These are phyloP conservation scores for Miamiensis avidus DNA, from an alignment of 169 alveolate genomes.

Conservation along the genomic window DNA sequence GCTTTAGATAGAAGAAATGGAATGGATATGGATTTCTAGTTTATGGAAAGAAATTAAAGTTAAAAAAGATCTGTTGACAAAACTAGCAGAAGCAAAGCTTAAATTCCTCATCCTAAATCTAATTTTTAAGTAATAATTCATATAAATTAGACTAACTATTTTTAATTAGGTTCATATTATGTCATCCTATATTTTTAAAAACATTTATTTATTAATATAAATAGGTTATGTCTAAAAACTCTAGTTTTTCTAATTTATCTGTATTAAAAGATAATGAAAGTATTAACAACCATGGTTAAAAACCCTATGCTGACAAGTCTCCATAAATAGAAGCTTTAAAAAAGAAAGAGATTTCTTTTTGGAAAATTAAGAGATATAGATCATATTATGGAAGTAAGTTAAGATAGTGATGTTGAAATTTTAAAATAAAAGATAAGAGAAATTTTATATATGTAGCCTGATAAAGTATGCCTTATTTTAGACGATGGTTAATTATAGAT, in stretches of 20 bases:
- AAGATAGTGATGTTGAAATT: conserved; percentile 15
- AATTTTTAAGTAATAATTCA: not conserved
- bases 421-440: conserved; percentile 4
- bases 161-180: not conserved
- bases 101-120: not conserved
- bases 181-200: not conserved
- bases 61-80: conserved; percentile 10
- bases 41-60: conserved; percentile 22
- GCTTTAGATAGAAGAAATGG: conserved; percentile 25
- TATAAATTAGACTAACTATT: not conserved
- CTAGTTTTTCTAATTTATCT: conserved; percentile 17
- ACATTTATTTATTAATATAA: no score
- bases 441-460: conserved; percentile 6
- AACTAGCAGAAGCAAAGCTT: conserved; percentile 4
- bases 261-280: conserved; percentile 6
- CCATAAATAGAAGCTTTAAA: conserved; percentile 5
- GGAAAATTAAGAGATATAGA: conserved; percentile 36
- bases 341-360: conserved; percentile 41
- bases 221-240: conserved; percentile 37
- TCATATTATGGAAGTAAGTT: conserved; percentile 15
- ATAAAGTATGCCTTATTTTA: not conserved
- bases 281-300: conserved; percentile 4
- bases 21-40: conserved; percentile 23
- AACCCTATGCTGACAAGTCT: not conserved
- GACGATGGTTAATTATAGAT: not conserved